Evolutionary conservation across 148 eudicot species (phyloP), one percentile per base, ranked within the genome.

Genomic region (Fagopyrum tataricum): DNA sequence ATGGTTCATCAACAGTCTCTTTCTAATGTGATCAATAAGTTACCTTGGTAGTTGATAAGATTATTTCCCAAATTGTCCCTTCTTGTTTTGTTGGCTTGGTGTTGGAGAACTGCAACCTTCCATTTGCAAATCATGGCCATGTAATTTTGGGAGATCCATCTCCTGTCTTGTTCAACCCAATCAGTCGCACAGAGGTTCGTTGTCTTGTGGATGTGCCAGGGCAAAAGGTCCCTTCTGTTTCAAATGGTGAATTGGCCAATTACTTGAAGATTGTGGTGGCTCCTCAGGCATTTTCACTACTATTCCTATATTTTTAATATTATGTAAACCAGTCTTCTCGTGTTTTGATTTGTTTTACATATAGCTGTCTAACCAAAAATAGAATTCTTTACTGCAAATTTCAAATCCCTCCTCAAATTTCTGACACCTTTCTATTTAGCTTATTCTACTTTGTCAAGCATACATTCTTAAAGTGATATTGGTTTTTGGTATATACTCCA

Each of bases 171-270:
- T 87, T 87, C 79, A 89, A 91, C 71, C 84, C 76, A 6, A 91
- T 89, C 44, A 91, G 97, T 81, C 85, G 94, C 80, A 91, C 92
- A 42, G 97, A 91, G 74, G 74, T 91, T 64, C 89, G 95, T 2
- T 91, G 97, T 67, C 82, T 92, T 69, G 96, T 92, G 74, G 97
- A 92, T 79, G 88, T 92, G 43, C 97, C 97, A 15, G 97, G 97
- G 52, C 89, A 89, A 79, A 90, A 85, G 77, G 86, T 92, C 74
- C 96, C 97, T 46, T 92, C 96, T n/a, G 53, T 92, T 68, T 76
- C 92, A 53, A 92, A 82, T 76, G 97, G 97, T 71, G 92, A 90
- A 76, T 61, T 92, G 86, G 88, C 88, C 21, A 81, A 82, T 69
- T 87, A 92, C 78, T 78, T 92, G 88, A 92, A 92, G 83, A 78